Evolutionary conservation across 2,329 filamentous ascomycete species (phyloP).

Genomic region (Fusarium sp.): DNA sequence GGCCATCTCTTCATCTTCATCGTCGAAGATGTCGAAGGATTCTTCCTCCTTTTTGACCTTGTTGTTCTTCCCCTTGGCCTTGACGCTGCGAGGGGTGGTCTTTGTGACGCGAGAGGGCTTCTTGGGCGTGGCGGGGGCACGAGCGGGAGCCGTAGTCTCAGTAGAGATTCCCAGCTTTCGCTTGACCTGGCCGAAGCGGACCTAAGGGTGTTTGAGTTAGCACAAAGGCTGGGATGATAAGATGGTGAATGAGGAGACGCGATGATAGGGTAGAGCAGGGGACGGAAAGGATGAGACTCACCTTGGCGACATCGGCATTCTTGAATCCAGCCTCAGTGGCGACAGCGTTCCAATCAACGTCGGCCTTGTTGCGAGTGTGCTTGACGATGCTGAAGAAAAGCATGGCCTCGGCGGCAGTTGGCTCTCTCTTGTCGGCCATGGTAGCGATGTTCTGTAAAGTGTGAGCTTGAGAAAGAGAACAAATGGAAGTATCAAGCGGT

Average conservation of each 20-base stretch:
- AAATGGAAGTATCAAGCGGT: neutral
- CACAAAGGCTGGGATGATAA: neutral
- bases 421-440: conserved; percentile 54
- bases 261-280: neutral
- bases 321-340: conserved; percentile 58
- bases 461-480: conserved; percentile 4
- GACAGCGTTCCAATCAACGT: conserved; percentile 62
- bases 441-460: conserved; percentile 2
- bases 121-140: conserved; percentile 37
- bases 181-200: conserved; percentile 64
- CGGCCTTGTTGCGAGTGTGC: conserved; percentile 56
- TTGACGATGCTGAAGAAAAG: conserved; percentile 60
- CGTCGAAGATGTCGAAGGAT: conserved; percentile 5
- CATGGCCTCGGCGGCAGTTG: conserved; percentile 56
- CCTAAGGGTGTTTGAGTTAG: conserved; percentile 43
- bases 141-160: conserved; percentile 34
- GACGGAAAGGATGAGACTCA: conserved; percentile 36
- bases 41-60: conserved; percentile 45
- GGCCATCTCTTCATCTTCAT: conserved; percentile 33
- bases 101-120: conserved; percentile 49
- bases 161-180: conserved; percentile 56
- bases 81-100: conserved; percentile 47
- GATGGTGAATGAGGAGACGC: neutral
- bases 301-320: conserved; percentile 59
- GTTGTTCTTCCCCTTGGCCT: conserved; percentile 31